Conservation (phyloP, 306 rosid genomes). For the Dicorynia guianensis region DNA sequence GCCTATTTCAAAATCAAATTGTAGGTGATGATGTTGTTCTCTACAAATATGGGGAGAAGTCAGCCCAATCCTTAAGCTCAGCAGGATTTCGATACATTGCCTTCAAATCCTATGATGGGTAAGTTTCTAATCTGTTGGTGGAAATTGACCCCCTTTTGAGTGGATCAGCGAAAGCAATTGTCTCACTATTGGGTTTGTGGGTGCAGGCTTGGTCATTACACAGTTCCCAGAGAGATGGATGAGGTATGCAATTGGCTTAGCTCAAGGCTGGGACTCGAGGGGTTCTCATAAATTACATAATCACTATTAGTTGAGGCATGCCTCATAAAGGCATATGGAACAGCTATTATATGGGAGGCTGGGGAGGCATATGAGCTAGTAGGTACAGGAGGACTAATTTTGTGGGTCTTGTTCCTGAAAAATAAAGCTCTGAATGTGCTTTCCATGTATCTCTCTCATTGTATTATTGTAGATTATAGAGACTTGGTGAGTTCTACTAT, state of each 20-base stretch:
- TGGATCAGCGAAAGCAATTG: background rate
- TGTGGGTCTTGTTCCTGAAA: slow-evolving; percentile 40
- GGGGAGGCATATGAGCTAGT: slow-evolving; percentile 43
- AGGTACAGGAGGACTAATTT: slow-evolving; percentile 54
- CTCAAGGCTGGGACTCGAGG: slow-evolving; percentile 85
- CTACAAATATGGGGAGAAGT: slow-evolving; percentile 78
- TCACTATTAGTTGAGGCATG: slow-evolving; percentile 22
- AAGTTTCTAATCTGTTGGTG: background rate
- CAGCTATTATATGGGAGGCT: slow-evolving; percentile 38
- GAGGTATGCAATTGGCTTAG: slow-evolving; percentile 92
- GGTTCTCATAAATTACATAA: slow-evolving; percentile 43
- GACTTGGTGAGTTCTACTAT: slow-evolving; percentile 35
- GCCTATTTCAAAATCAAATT: slow-evolving; percentile 28
- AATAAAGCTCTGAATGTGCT: slow-evolving; percentile 51
- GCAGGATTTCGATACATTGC: slow-evolving; percentile 79
- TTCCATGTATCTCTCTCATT: slow-evolving; percentile 44
- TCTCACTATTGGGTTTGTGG: slow-evolving; percentile 31
- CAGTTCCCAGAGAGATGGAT: slow-evolving; percentile 93
- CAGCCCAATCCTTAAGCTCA: slow-evolving; percentile 70
- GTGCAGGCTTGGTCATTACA: slow-evolving; percentile 96
- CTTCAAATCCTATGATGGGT: slow-evolving; percentile 92
- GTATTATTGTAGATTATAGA: slow-evolving; percentile 49
- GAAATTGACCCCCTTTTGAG: slow-evolving; percentile 1
- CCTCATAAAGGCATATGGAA: slow-evolving; percentile 35
- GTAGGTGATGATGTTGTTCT: slow-evolving; percentile 83